Evolutionary conservation across 345 rosid species (phyloP).

Genomic region (Dipteronia sinensis): DNA sequence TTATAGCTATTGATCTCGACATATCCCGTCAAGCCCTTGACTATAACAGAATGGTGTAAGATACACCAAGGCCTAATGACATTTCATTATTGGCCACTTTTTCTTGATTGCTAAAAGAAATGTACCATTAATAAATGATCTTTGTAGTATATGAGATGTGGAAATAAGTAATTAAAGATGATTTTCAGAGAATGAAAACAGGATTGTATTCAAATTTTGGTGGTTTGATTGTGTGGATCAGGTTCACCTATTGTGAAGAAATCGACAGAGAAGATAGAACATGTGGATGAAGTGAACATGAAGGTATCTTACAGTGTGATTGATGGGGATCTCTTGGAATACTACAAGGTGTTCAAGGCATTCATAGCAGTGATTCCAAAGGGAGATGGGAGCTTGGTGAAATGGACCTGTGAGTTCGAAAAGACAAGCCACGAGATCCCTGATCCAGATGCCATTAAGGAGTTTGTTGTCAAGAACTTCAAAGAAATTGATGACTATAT

Average conservation of each 20-base stretch:
- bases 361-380: slow-evolving; percentile 55
- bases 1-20: no score
- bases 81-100: neutral
- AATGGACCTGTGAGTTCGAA: slow-evolving; percentile 78
- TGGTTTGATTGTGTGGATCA: slow-evolving; percentile 13
- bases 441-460: slow-evolving; percentile 71
- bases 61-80: neutral
- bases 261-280: slow-evolving; percentile 77
- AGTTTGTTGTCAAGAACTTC: slow-evolving; percentile 76
- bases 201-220: neutral
- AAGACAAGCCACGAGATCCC: slow-evolving; percentile 70
- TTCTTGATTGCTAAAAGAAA: no score
- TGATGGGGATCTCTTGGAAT: slow-evolving; percentile 77
- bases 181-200: no score
- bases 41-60: no score
- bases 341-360: slow-evolving; percentile 72
- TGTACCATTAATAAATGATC: no score
- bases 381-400: slow-evolving; percentile 64
- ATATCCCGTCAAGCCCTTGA: no score
- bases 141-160: no score
- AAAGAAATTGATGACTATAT: slow-evolving; percentile 66
- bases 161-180: no score
- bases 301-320: slow-evolving; percentile 56
- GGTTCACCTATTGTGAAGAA: slow-evolving; percentile 69
- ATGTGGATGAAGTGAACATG: slow-evolving; percentile 60